Evolutionary conservation across 192 early-diverging fungal genomes (phyloP), one percentile per base, ranked within the genome.

Genomic region (Backusella westeae): DNA sequence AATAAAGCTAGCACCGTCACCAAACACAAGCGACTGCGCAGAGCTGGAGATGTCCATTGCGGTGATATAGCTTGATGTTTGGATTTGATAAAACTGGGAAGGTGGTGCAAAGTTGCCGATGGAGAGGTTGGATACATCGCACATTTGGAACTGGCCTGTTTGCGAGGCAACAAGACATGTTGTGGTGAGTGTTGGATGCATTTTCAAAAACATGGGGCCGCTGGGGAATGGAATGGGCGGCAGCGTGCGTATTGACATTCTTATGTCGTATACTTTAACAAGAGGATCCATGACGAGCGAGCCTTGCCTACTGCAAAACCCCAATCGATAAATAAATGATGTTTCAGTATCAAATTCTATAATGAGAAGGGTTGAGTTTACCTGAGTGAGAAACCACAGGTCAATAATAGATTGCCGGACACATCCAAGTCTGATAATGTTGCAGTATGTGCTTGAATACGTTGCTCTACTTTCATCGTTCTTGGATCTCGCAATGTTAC

Each of bases 201-300:
- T 93, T 26, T 84, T 86, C n/a, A 95, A 78, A 67, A 89, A 87
- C 38, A 81, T 87, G 1, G 92, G 92, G 6, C 91, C 90, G 35
- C 82, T 81, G 0, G 90, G 87, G 74, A 92, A 95, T 1, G 93
- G 84, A 23, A 94, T 87, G 1, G 93, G 92, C 3, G 90, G 86
- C 15, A 95, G 84, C 29, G 88, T 85, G 34, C 90, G 86, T 79
- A 93, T 88, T 9, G 89, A 88, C 78, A 80, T 80, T 19, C 94
- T 83, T 44, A 96, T 90, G 71, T 96, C 94, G 66, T 87, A 96
- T n/a, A 96, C 82, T 78, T 95, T 95, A 42, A 96, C 90, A 69
- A 93, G 75, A 8, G 92, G 90, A 80, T 96, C 94, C 49, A 89
- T 81, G 19, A 94, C 87, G 75, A 94, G 77, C 1, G 85, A 82